Base-by-base conservation (phyloP, 192 early-diverging fungal genomes). In the Anaeromyces robustus region DNA sequence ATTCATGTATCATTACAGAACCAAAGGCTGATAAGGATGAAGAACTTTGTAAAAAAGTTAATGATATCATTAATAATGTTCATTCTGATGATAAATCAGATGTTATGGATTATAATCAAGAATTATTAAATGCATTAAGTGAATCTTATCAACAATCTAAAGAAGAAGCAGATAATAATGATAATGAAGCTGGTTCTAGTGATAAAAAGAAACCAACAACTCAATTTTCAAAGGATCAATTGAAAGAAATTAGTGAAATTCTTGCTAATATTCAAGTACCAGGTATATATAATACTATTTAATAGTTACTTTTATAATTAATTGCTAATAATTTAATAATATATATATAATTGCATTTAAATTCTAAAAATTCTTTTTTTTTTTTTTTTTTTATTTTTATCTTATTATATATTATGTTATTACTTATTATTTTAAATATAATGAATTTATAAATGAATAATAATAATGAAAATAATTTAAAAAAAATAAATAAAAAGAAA, bases 21-120 rank as follows among this genome's bases (percentile, higher is more conserved):
- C 82, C 85, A 11, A 90, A 92, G 77, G 84, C 87, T 26, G 87
- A 88, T 26, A 87, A 86, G 34, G 94, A 94, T 84, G 80, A 84
- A 19, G 87, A 87, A 78, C 80, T 92, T n/a, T 85, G 89, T 16
- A 81, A 81, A 29, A 83, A 84, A 26, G 87, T 93, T 52, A 95
- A 52, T 37, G 29, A 30, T 31, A 22, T 34, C 19, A 30, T 34
- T 31, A 30, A n/a, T 78, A 77, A 29, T 28, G 32, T 52, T 30
- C 30, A 81, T 29, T 30, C 26, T 29, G 28, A 30, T 32, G 43
- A 52, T 52, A 52, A 52, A 14, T 52, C 43, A 1, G 43, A 52
- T 52, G 43, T 52, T 22, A 52, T 52, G 43, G 43, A 52, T 52
- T 52, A 52, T 52, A 52, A 52, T 22, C 43, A 52, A 52, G 43